phyloP scores from a whole-genome alignment of 2,329 filamentous ascomycete species.

The Talaromyces sp. region DNA sequence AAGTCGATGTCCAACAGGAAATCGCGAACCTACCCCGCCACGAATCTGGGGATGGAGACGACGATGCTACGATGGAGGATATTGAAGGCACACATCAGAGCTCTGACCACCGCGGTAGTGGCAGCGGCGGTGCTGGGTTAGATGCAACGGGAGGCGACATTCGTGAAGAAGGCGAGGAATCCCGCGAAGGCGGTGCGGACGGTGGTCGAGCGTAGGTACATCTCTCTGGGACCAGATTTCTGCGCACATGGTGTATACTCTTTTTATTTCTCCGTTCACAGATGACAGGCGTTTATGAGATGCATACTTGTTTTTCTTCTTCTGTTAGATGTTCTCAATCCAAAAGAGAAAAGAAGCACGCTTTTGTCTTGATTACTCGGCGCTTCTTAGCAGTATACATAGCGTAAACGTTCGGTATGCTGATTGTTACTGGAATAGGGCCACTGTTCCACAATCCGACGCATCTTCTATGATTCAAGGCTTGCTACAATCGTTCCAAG shows the following conservation, averaged over 20 bases:
- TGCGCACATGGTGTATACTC: neutral
- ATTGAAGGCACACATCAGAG: constrained; percentile 59
- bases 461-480: constrained; percentile 77
- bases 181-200: constrained; percentile 89
- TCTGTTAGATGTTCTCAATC: neutral
- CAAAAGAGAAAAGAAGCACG: constrained; percentile 2
- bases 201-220: constrained; percentile 98
- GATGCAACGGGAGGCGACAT: constrained; percentile 88
- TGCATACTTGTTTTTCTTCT: constrained; percentile 4
- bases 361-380: constrained; percentile 1
- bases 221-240: constrained; percentile 31
- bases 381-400: constrained; percentile 3
- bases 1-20: constrained; percentile 71
- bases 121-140: constrained; percentile 75
- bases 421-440: constrained; percentile 42
- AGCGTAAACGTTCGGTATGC: constrained; percentile 9
- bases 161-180: constrained; percentile 79
- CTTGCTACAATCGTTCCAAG: constrained; percentile 76
- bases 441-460: constrained; percentile 57
- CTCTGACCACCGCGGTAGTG: constrained; percentile 53
- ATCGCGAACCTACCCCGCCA: constrained; percentile 58
- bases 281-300: constrained; percentile 10
- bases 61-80: constrained; percentile 75
- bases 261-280: neutral
- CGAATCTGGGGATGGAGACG: constrained; percentile 53